Percentiles rank a stretch among this genome's conserved stretches.
Conservation (phyloP, 352 stramenopile species). For the Phytopythium vexans region DNA sequence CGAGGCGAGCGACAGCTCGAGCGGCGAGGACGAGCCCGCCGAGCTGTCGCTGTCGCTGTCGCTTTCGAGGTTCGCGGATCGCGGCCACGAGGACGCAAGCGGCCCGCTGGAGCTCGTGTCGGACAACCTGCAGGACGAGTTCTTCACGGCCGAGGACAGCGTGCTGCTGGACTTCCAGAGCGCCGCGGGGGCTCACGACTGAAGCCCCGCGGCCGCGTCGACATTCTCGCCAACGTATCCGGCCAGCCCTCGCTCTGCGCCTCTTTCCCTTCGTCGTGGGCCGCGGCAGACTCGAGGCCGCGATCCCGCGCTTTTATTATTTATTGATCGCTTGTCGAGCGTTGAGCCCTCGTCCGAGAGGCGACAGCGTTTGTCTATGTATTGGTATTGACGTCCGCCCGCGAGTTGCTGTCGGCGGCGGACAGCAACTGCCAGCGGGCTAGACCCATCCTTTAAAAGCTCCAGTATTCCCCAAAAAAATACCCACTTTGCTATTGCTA, state of each 20-base stretch:
- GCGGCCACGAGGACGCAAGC: constrained; percentile 4
- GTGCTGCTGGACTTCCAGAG: constrained; percentile 63
- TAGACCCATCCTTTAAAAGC: no score
- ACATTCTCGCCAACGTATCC: neutral
- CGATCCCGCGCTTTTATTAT: constrained; percentile 41
- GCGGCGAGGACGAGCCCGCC: constrained; percentile 29
- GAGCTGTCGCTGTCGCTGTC: constrained; percentile 21
- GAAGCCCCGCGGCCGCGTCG: constrained; percentile 4
- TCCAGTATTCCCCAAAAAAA: no score
- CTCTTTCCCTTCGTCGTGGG: neutral
- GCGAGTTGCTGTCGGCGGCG: no score
- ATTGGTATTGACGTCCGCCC: no score
- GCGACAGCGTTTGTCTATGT: no score
- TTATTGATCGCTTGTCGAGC: constrained; percentile 18
- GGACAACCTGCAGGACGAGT: constrained; percentile 72
- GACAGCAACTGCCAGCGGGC: no score
- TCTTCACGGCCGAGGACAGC: constrained; percentile 64
- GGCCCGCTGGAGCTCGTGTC: constrained; percentile 64
- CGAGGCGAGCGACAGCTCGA: constrained; percentile 20
- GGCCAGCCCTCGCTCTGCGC: neutral
- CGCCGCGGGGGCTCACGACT: constrained; percentile 14
- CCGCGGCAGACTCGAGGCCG: constrained; percentile 1
- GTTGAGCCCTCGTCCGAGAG: constrained; percentile 23
- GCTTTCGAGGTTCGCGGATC: constrained; percentile 14
- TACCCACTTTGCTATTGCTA: no score